These are phyloP conservation scores for Halteria grandinella DNA, from an alignment of 73 alveolate species.

Conservation along the genomic window DNA sequence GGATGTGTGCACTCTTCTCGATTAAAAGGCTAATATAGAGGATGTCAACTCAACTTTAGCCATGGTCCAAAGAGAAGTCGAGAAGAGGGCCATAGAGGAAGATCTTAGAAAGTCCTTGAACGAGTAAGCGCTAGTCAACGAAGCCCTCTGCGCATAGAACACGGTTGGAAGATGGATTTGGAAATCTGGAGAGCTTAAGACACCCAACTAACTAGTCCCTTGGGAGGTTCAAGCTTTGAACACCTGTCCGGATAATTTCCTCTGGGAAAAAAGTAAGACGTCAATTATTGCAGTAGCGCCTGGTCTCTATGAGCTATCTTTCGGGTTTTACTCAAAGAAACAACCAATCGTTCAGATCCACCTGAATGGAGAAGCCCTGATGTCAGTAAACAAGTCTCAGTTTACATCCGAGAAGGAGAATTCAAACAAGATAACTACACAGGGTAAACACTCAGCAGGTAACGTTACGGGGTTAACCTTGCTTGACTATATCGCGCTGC, in stretches of 20 bases:
- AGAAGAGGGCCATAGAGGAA: conserved; percentile 63
- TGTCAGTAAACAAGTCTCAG: conserved; percentile 77
- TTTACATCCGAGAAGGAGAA: too few species aligned
- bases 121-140: conserved; percentile 87
- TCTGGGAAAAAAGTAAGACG: conserved; percentile 96
- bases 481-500: conserved; percentile 93
- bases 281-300: conserved; percentile 88
- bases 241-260: conserved; percentile 97
- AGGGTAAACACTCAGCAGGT: conserved; percentile 92
- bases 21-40: conserved; percentile 82
- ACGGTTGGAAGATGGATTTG: conserved; percentile 97
- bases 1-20: conserved; percentile 75
- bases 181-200: conserved; percentile 92
- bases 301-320: conserved; percentile 95
- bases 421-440: conserved; percentile 63
- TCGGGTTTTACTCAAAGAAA: conserved; percentile 96
- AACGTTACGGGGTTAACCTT: conserved; percentile 94
- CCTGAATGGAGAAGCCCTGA: conserved; percentile 95
- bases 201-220: conserved; percentile 86
- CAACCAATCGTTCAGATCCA: conserved; percentile 91
- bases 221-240: conserved; percentile 96
- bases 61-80: conserved; percentile 84
- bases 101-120: conserved; percentile 75
- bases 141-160: conserved; percentile 93
- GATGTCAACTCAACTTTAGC: conserved; percentile 82